Evolutionary conservation across 192 early-diverging fungal species (phyloP), one percentile per base, ranked within the genome.

Genomic region (Allomyces arbusculus): DNA sequence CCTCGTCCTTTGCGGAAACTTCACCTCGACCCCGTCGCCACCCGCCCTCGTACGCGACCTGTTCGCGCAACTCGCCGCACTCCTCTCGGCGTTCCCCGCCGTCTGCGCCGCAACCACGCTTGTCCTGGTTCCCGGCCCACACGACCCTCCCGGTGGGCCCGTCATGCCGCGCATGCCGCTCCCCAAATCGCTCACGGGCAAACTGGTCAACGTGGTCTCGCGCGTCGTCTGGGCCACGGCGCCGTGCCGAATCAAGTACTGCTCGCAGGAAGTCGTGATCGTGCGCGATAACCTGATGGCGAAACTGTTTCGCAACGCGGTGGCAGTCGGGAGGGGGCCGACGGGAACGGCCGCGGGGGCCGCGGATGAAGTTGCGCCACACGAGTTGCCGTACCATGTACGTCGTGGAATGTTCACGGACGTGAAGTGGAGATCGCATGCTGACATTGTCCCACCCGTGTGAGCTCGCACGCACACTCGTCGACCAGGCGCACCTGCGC

Each of bases 201-300:
- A 83, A 20, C 63, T 94, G 33, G 66, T 74, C 5, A 70, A 72
- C 4, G 82, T 86, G 0, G 68, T 91, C 8, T 72, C 81, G 23
- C 79, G 83, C 19, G 78, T 75, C 1, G 73, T 77, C 0, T 91
- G 94, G 71, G 72, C 86, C 1, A 87, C 84, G 24, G 94, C 93
- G 73, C 94, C 94, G 23, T 91, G 90, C 68, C 76, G 89, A 33
- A 90, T 96, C 71, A 85, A 86, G 65, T 94, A 91, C 68, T 92
- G 87, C 69, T 87, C 85, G 4, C 90, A 92, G 64, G 94, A 97
- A 67, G 87, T 97, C 62, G 83, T 94, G 1, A 77, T 97, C 23
- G 93, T 89, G 67, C 82, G 92, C 19, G 91, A 94, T 66, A 91
- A 94, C 69, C 69, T 92, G 61, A 70, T 89, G 63, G 86, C 81